Conservation (phyloP, 179 eudicot genomes). For the Silene coronaria region DNA sequence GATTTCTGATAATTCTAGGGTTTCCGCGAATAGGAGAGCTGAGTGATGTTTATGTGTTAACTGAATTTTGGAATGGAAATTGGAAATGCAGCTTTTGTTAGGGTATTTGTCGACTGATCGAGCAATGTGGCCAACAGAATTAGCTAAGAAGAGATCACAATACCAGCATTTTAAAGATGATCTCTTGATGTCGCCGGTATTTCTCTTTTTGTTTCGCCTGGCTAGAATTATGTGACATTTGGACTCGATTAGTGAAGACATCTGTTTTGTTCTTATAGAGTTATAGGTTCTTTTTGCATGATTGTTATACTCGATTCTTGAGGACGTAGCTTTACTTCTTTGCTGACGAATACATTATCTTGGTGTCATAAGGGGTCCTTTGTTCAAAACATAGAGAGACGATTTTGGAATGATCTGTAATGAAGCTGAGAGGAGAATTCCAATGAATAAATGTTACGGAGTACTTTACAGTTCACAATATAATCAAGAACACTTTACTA, state of each 20-base stretch:
- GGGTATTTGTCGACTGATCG: constrained; percentile 82
- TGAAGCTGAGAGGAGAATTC: not conserved
- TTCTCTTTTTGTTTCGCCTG: constrained; percentile 20
- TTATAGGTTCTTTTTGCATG: not conserved
- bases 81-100: constrained; percentile 55
- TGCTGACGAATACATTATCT: not conserved
- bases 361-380: not conserved
- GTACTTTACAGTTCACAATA: not conserved
- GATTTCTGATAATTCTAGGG: too few relatives aligned
- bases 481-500: not conserved
- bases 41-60: not conserved
- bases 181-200: constrained; percentile 88
- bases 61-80: not conserved
- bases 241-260: not conserved
- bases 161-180: constrained; percentile 84
- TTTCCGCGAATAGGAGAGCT: not conserved
- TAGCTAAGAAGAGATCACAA: constrained; percentile 80
- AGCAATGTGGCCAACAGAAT: constrained; percentile 71
- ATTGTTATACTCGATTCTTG: not conserved
- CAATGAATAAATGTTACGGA: not conserved
- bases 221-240: not conserved
- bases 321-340: not conserved
- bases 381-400: not conserved
- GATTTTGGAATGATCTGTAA: not conserved
- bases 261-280: not conserved